Evolutionary conservation across 2,329 filamentous ascomycete species (phyloP).

Genomic region (Cladosporium sp.): DNA sequence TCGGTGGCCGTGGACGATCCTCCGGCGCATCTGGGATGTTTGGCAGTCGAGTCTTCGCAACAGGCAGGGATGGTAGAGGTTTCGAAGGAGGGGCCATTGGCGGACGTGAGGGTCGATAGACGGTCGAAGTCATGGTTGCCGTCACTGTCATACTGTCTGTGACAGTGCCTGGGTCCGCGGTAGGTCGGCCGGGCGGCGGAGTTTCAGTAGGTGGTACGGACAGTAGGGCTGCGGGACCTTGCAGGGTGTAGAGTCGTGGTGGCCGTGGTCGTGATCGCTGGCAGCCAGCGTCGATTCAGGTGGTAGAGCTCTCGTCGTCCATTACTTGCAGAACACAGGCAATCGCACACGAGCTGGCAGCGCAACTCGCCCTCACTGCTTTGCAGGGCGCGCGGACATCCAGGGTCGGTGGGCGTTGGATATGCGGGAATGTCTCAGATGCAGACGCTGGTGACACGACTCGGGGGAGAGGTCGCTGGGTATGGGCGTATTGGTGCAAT

Average conservation of each 20-base stretch:
- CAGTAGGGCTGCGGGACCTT: neutral
- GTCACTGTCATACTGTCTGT: conserved; percentile 21
- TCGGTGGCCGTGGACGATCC: conserved; percentile 26
- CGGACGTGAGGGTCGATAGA: conserved; percentile 44
- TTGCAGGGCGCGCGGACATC: neutral
- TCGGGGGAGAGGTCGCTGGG: neutral
- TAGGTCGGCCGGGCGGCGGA: neutral
- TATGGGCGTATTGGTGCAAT: neutral
- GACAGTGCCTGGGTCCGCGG: neutral
- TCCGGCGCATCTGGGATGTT: conserved; percentile 43
- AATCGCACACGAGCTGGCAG: neutral
- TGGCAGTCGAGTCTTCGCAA: conserved; percentile 65
- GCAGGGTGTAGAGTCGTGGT: neutral
- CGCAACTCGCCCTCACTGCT: neutral
- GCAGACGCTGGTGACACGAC: neutral
- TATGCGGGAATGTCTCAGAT: conserved; percentile 8
- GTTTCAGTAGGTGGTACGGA: neutral
- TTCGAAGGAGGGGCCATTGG: conserved; percentile 67
- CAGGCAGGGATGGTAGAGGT: conserved; percentile 71
- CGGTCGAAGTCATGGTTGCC: conserved; percentile 42
- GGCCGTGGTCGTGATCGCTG: neutral
- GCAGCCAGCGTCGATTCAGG: conserved; percentile 4
- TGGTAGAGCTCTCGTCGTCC: neutral
- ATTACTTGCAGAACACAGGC: neutral
- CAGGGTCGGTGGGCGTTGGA: neutral